Percentiles rank a stretch among this genome's conserved stretches.
These are phyloP conservation scores for Teratosphaeria nubilosa DNA, from an alignment of 2,329 filamentous ascomycete species.

Conservation along the genomic window DNA sequence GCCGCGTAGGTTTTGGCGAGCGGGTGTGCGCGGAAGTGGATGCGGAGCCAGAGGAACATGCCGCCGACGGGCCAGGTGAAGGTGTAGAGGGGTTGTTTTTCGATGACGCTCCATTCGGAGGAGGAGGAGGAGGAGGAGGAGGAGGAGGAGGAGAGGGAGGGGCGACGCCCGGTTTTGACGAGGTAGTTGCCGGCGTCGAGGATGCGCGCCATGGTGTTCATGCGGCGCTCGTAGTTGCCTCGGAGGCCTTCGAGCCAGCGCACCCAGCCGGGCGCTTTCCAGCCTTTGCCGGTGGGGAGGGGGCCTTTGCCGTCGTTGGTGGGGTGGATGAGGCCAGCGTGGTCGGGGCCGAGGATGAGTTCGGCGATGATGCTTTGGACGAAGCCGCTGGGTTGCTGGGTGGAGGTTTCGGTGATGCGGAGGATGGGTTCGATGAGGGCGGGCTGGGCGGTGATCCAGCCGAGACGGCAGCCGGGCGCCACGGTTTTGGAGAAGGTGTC, in stretches of 20 bases:
- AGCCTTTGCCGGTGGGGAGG: slow-evolving; percentile 48
- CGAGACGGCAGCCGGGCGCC: slow-evolving; percentile 78
- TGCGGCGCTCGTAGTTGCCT: slow-evolving; percentile 73
- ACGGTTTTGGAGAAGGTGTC: slow-evolving; percentile 94
- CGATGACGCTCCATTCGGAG: slow-evolving; percentile 58
- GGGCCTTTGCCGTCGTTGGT: slow-evolving; percentile 31
- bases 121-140: slow-evolving; percentile 21
- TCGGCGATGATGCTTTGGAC: slow-evolving; percentile 75
- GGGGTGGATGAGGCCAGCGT: slow-evolving; percentile 33
- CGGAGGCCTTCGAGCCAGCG: slow-evolving; percentile 81
- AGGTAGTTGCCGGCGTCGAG: slow-evolving; percentile 60
- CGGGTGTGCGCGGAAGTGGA: slow-evolving; percentile 65
- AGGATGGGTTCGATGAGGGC: slow-evolving; percentile 62
- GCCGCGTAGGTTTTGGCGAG: slow-evolving; percentile 42
- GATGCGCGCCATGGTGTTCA: slow-evolving; percentile 65
- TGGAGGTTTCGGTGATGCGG: slow-evolving; percentile 66
- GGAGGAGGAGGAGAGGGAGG: slow-evolving; percentile 21
- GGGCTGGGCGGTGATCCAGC: slow-evolving; percentile 83
- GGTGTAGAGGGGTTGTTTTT: slow-evolving; percentile 62
- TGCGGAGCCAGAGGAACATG: slow-evolving; percentile 82
- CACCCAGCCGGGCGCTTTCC: slow-evolving; percentile 79
- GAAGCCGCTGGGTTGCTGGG: slow-evolving; percentile 80
- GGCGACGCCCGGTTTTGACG: slow-evolving; percentile 49
- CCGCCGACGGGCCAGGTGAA: slow-evolving; percentile 73
- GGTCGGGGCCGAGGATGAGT: slow-evolving; percentile 61